Conservation (phyloP, 2,329 filamentous ascomycete genomes). For the Bipolaris victoriae region DNA sequence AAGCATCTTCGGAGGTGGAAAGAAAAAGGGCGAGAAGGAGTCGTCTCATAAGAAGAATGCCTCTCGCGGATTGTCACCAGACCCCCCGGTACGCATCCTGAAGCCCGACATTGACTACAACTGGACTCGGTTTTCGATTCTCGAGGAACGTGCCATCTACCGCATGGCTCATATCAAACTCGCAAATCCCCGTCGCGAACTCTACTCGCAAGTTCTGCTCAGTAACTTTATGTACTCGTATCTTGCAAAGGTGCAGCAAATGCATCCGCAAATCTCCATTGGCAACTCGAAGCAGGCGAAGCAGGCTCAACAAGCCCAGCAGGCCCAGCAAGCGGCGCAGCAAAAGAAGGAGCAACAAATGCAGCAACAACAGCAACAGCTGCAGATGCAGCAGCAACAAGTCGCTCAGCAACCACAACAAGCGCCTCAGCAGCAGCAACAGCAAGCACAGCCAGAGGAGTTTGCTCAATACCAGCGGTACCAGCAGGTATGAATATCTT, state of each 20-base stretch:
- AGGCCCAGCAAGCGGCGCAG: constrained; percentile 52
- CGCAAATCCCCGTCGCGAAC: constrained; percentile 89
- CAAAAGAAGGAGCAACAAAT: constrained; percentile 56
- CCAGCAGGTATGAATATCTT: constrained; percentile 37
- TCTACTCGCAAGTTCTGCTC: constrained; percentile 92
- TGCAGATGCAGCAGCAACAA: constrained; percentile 35
- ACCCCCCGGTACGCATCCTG: constrained; percentile 71
- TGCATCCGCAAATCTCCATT: constrained; percentile 95
- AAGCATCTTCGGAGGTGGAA: constrained; percentile 86
- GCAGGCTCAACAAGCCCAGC: constrained; percentile 63
- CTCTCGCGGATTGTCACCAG: constrained; percentile 76
- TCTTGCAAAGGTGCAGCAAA: constrained; percentile 96
- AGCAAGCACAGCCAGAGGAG: constrained; percentile 47
- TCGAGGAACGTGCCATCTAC: constrained; percentile 96
- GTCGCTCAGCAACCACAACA: constrained; percentile 44
- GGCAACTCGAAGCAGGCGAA: constrained; percentile 79
- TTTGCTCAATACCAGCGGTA: constrained; percentile 50
- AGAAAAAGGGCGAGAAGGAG: constrained; percentile 84
- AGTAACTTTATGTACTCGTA: constrained; percentile 99
- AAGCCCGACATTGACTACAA: constrained; percentile 92
- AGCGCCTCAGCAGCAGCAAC: constrained; percentile 27
- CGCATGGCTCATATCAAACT: constrained; percentile 99
- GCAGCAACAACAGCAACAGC: constrained; percentile 24
- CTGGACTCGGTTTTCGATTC: constrained; percentile 92
- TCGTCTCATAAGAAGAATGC: constrained; percentile 74